Evolutionary conservation across 257 asterid genomes (phyloP), one percentile per base, ranked within the genome.

Genomic region (Petrea volubilis): DNA sequence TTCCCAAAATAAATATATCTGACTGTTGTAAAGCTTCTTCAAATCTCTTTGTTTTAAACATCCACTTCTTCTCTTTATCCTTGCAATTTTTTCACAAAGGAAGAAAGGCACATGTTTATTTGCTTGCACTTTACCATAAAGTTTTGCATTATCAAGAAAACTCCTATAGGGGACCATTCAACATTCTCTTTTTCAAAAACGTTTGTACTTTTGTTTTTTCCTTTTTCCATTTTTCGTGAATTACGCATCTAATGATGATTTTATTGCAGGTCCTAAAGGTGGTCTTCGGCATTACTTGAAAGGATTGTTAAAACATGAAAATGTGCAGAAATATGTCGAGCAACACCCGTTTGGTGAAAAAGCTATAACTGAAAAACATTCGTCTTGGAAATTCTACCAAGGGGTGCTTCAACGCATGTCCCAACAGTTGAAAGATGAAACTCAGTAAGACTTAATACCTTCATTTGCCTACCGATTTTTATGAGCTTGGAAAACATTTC

Each of bases 341-440:
- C 87, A 83, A 65, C 87, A 91, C 55, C 98, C 97, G 3, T 87
- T 85, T 64, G 98, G 98, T 75, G 97, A 94, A 80, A 65, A 40
- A 52, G 83, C 87, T 68, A 87, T 94, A 61, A 75, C 70, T 43
- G 83, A 86, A 59, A 73, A 75, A 40, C 60, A 74, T 76, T 3
- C 60, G 4, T 51, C 70, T 3, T 94, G 98, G 97, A 57, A 40
- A 14, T 89, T 87, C 81, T 94, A 94, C 78, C 62, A 80, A 0
- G n/a, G 6, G 51, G 91, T 90, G 58, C 78, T 92, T 31, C 23
- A 29, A 50, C 63, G 62, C 49, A 46, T 73, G 36, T 64, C 75
- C 71, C 23, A 24, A 0, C 29, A 1, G 51, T 25, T 1, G 50
- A 3, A 20, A 40, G 6, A 24, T 20, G 23, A 44, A 28, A 31